A percentile compares a stretch with the other conserved stretches of the same genome.
These are phyloP conservation scores for Neocallimastix lanati DNA, from an alignment of 192 early-diverging fungal species.

Conservation along the genomic window DNA sequence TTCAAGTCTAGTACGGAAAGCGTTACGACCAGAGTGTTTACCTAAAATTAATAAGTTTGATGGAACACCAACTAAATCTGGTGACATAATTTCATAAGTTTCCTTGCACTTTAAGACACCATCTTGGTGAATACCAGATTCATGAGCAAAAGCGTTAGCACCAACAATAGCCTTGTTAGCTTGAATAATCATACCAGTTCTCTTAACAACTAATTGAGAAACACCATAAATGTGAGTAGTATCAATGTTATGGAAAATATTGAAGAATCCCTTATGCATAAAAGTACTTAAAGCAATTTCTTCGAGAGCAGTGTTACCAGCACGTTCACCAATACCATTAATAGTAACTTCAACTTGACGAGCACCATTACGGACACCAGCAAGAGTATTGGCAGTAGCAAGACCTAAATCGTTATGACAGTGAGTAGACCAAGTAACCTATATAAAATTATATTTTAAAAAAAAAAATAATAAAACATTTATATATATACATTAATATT, in stretches of 20 bases:
- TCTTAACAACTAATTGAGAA: conserved; percentile 72
- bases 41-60: conserved; percentile 73
- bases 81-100: conserved; percentile 94
- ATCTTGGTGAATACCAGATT: conserved; percentile 97
- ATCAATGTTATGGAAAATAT: conserved; percentile 80
- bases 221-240: conserved; percentile 69
- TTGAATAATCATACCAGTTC: conserved; percentile 89
- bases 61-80: conserved; percentile 76
- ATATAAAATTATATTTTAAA: not conserved
- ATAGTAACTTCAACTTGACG: conserved; percentile 93
- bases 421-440: conserved; percentile 78
- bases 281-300: conserved; percentile 90
- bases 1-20: conserved; percentile 62
- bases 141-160: conserved; percentile 88
- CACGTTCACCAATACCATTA: conserved; percentile 96
- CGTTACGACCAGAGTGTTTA: conserved; percentile 91
- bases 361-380: conserved; percentile 76
- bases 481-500: too few relatives aligned
- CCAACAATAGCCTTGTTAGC: conserved; percentile 98
- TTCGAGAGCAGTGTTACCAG: conserved; percentile 82
- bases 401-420: conserved; percentile 96
- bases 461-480: too few relatives aligned
- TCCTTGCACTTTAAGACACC: conserved; percentile 88
- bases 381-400: conserved; percentile 87
- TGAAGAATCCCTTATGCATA: conserved; percentile 75